Evolutionary conservation across 495 filamentous ascomycete genomes (phyloP).

Genomic region (Talaromyces adpressus): DNA sequence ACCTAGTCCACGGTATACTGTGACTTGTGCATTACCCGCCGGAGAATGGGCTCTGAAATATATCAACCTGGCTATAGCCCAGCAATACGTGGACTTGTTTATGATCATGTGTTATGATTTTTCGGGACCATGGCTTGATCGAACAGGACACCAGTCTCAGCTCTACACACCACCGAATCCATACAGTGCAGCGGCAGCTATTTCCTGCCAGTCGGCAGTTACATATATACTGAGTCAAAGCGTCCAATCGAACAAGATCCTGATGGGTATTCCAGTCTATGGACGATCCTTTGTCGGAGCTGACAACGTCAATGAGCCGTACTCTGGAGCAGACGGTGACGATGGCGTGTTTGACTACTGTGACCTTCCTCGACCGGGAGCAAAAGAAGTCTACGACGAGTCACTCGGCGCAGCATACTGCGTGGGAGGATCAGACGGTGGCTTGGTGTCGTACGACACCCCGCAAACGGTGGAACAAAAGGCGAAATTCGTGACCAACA

Average conservation of each 20-base stretch:
- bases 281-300: slow-evolving; percentile 74
- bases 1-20: slow-evolving; percentile 64
- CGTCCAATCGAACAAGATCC: slow-evolving; percentile 66
- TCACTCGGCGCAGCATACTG: slow-evolving; percentile 67
- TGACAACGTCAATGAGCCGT: slow-evolving; percentile 54
- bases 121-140: slow-evolving; percentile 65
- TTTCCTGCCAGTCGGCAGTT: slow-evolving; percentile 61
- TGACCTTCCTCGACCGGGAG: slow-evolving; percentile 63
- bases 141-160: slow-evolving; percentile 73
- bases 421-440: slow-evolving; percentile 71
- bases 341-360: slow-evolving; percentile 81
- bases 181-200: slow-evolving; percentile 37
- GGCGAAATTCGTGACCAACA: slow-evolving; percentile 69
- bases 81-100: slow-evolving; percentile 65
- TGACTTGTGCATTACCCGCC: slow-evolving; percentile 80
- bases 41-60: slow-evolving; percentile 65
- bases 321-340: slow-evolving; percentile 59
- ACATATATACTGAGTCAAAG: slow-evolving; percentile 57
- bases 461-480: slow-evolving; percentile 79
- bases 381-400: slow-evolving; percentile 63
- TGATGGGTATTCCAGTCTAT: slow-evolving; percentile 75
- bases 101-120: slow-evolving; percentile 89
- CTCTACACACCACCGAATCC: slow-evolving; percentile 54
- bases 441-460: slow-evolving; percentile 84
- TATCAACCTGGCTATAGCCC: slow-evolving; percentile 62